Base-by-base conservation (phyloP, 768 basidiomycete genomes). In the Auriculariales sp. region DNA sequence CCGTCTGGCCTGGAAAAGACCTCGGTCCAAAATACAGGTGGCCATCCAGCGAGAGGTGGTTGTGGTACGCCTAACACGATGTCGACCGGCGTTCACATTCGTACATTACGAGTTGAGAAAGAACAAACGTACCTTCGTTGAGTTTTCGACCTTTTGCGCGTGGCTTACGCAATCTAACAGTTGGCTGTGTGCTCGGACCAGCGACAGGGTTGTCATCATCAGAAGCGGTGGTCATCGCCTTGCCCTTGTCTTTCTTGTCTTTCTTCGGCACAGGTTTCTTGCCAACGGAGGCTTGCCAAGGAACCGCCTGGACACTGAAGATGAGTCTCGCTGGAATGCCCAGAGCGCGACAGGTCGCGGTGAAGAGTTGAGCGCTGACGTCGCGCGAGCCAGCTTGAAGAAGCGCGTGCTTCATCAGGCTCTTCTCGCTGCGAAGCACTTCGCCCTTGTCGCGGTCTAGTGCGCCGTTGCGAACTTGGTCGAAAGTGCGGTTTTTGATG, bases 1-100 rank as follows among this genome's bases (percentile, higher is more conserved):
- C 74, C 78, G 66, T 95, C 91, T 5, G 92, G 79, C 19, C 88
- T 80, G 6, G 90, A 93, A 66, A 92, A 99, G 0, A 95, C 88
- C 64, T 99, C 95, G 0, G 86, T 88, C 95, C 95, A 99, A 63
- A 92, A 89, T 3, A 92, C 82, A 1, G 94, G 93, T 3, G 90
- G 81, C 9, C 79, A 48, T 54, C 71, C 31, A 65, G 68, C 47
- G 12, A 34, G 19, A 4, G 57, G 56, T 25, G 57, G 53, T 15
- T 49, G 51, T 2, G 49, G 31, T 10, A 28, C 48, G 28, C 28
- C 19, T 27, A 30, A 19, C 17, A 14, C 11, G 12, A 24, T 31
- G 28, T 27, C 45, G 17, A 24, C 35, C 19, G 36, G 28, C 7
- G n/a, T 22, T 36, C 25, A 32, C 11, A 9, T 32, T 31, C 33